These are phyloP conservation scores for Xylaria venustula DNA, from an alignment of 495 filamentous ascomycete genomes.

Conservation along the genomic window DNA sequence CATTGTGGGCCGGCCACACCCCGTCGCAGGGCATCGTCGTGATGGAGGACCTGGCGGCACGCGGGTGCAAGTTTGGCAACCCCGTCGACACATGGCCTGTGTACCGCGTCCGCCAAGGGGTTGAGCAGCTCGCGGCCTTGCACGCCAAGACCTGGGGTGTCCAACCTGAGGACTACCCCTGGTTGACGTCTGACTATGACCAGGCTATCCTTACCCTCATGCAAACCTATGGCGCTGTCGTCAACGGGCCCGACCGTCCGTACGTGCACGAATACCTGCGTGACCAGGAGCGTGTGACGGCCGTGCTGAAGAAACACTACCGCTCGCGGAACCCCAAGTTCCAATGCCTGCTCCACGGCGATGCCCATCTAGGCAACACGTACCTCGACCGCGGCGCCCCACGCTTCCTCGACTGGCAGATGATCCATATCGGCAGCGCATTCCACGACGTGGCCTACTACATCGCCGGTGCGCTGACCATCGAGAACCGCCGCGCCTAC, in stretches of 20 bases:
- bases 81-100: constrained; percentile 26
- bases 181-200: constrained; percentile 24
- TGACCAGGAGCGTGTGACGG: constrained; percentile 27
- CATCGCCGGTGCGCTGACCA: constrained; percentile 26
- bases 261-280: constrained; percentile 24
- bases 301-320: constrained; percentile 29
- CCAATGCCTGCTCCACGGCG: constrained; percentile 31
- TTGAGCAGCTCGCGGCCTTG: constrained; percentile 31
- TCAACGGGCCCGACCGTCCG: constrained; percentile 24
- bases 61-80: constrained; percentile 27
- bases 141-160: constrained; percentile 39
- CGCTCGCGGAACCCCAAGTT: constrained; percentile 26
- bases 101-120: constrained; percentile 24
- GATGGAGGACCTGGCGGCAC: constrained; percentile 32
- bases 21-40: constrained; percentile 35
- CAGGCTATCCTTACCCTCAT: constrained; percentile 20
- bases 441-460: constrained; percentile 38
- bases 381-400: constrained; percentile 28
- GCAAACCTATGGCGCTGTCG: constrained; percentile 22
- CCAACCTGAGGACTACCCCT: constrained; percentile 26
- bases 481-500: constrained; percentile 31
- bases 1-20: constrained; percentile 32
- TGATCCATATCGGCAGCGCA: constrained; percentile 30
- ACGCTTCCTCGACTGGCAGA: constrained; percentile 39
- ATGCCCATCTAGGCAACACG: constrained; percentile 30